A percentile compares a stretch with the other conserved stretches of the same genome.
Conservation (phyloP, 257 asterid species). For the Fraxinus americana region DNA sequence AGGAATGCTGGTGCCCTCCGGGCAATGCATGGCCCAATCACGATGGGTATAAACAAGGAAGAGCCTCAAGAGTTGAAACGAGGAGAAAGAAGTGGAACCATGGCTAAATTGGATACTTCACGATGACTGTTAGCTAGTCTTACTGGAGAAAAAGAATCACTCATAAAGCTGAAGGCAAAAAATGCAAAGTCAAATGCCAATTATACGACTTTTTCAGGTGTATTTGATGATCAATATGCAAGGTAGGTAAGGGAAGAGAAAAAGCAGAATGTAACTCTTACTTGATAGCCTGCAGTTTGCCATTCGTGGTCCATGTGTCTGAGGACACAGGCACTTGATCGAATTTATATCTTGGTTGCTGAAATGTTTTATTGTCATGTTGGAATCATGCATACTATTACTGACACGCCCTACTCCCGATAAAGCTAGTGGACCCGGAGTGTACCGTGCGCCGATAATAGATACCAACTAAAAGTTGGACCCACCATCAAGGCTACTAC, state of each 20-base stretch:
- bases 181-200: slow-evolving; percentile 3
- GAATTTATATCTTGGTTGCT: slow-evolving; percentile 30
- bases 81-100: slow-evolving; percentile 28
- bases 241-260: not conserved
- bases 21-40: slow-evolving; percentile 11
- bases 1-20: slow-evolving; percentile 18
- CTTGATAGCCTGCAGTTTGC: slow-evolving; percentile 37
- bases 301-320: slow-evolving; percentile 31
- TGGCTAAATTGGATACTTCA: slow-evolving; percentile 33
- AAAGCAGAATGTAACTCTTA: slow-evolving; percentile 35
- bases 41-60: slow-evolving; percentile 27
- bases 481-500: too few relatives aligned
- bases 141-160: slow-evolving; percentile 42
- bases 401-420: too few relatives aligned
- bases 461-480: too few relatives aligned
- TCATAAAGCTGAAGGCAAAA: slow-evolving; percentile 37
- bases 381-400: slow-evolving; percentile 8
- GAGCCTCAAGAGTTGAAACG: slow-evolving; percentile 36
- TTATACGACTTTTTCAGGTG: not conserved
- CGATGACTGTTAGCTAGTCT: slow-evolving; percentile 33
- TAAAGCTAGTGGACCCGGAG: too few relatives aligned
- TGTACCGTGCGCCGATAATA: too few relatives aligned
- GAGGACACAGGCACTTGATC: slow-evolving; percentile 35
- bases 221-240: slow-evolving; percentile 1
- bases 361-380: slow-evolving; percentile 44